Evolutionary conservation across 2,329 filamentous ascomycete species (phyloP).

Genomic region (Fusarium fujikuroi): DNA sequence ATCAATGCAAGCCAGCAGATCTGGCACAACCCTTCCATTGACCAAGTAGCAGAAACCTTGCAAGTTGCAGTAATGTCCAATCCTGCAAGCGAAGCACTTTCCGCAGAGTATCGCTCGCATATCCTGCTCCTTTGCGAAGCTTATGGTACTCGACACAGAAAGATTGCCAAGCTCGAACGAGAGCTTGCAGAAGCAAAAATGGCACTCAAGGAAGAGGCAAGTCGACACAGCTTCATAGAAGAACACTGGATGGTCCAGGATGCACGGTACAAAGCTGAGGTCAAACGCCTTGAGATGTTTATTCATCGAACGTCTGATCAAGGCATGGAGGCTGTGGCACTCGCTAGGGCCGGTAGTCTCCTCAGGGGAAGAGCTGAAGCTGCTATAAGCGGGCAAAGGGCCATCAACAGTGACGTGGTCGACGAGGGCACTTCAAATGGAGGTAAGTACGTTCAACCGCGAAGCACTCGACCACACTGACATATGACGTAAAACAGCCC

Average conservation of each 20-base stretch:
- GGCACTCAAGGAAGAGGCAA: conserved; percentile 46
- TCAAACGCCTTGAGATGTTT: conserved; percentile 48
- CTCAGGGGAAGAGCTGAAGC: conserved; percentile 21
- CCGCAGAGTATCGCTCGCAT: conserved; percentile 55
- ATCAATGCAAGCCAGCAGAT: conserved; percentile 35
- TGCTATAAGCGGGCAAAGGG: background rate
- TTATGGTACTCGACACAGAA: conserved; percentile 45
- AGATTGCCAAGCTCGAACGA: conserved; percentile 49
- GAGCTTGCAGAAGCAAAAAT: conserved; percentile 53
- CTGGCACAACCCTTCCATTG: conserved; percentile 55
- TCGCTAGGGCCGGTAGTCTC: conserved; percentile 56
- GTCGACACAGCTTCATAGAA: conserved; percentile 47
- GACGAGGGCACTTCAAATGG: background rate
- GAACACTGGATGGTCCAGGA: conserved; percentile 40
- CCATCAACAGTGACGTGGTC: background rate
- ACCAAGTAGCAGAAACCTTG: conserved; percentile 58
- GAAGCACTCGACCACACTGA: background rate
- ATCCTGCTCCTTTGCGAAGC: conserved; percentile 53
- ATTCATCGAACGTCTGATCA: conserved; percentile 52
- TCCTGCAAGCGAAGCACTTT: conserved; percentile 49
- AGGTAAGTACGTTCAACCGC: conserved; percentile 10
- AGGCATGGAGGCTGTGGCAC: conserved; percentile 56
- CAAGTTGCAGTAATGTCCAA: conserved; percentile 55
- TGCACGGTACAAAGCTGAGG: conserved; percentile 44
- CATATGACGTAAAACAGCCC: conserved; percentile 5